Evolutionary conservation across 176 grass and related monocot species (phyloP).

Genomic region (Ensete ventricosum): DNA sequence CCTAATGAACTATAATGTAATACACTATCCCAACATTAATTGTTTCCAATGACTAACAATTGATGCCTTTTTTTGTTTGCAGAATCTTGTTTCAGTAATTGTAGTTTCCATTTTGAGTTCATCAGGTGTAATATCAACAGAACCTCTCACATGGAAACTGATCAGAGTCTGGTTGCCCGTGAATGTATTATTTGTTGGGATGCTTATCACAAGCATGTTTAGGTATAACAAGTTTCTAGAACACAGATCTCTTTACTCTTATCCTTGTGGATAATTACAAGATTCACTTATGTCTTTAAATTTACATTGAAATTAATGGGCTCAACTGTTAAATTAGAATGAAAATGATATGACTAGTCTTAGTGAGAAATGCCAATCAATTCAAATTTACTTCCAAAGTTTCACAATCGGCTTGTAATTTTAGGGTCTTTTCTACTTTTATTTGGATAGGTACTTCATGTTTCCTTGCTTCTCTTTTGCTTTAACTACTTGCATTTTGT

Average conservation of each 20-base stretch:
- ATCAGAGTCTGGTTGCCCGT: conserved; percentile 90
- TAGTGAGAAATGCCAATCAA: neutral
- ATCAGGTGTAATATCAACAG: conserved; percentile 54
- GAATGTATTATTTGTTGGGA: conserved; percentile 92
- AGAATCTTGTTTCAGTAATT: conserved; percentile 80
- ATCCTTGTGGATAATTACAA: neutral
- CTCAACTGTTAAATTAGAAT: neutral
- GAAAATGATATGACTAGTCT: neutral
- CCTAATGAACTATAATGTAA: neutral
- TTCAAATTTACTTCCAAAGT: neutral
- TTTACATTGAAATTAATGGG: neutral
- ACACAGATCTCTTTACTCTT: neutral
- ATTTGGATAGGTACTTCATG: neutral
- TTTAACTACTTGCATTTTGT: neutral
- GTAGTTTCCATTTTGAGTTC: conserved; percentile 62
- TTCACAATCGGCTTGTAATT: neutral
- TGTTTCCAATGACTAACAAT: neutral
- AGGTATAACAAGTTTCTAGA: conserved; percentile 37
- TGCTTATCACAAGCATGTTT: conserved; percentile 97
- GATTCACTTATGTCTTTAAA: neutral
- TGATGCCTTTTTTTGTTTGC: conserved; percentile 35
- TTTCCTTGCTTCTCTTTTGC: neutral
- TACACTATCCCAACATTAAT: neutral
- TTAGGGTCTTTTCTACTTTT: neutral
- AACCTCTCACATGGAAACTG: conserved; percentile 80